Conservation (phyloP, 78 protist species). For the Creolimax fragrantissima region DNA sequence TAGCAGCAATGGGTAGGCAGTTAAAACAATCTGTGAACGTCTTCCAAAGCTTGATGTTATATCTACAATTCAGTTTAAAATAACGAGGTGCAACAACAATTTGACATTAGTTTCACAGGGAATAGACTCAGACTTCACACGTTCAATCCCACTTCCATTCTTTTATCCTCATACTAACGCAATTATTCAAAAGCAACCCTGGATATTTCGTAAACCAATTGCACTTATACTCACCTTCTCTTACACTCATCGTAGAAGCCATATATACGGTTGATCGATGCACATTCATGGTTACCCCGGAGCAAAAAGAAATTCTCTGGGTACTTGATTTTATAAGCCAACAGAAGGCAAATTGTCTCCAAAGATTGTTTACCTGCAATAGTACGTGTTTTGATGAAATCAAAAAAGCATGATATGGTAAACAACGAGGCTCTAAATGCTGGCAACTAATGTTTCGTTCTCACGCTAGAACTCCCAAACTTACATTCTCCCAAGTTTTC, state of each 20-base stretch:
- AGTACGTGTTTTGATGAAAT: not conserved
- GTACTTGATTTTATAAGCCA: conserved; percentile 97
- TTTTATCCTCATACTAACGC: not conserved
- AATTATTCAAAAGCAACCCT: no score
- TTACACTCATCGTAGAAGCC: conserved; percentile 99
- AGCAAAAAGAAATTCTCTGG: conserved; percentile 97
- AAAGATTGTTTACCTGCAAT: conserved; percentile 79
- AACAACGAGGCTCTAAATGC: no score
- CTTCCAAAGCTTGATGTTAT: conserved; percentile 92
- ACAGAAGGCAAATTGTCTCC: conserved; percentile 93
- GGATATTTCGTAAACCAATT: no score
- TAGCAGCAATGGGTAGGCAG: conserved; percentile 94
- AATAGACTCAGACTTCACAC: no score
- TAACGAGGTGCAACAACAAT: no score
- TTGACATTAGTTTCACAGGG: no score
- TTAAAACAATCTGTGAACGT: conserved; percentile 94
- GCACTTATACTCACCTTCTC: conserved; percentile 51
- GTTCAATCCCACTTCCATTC: not conserved
- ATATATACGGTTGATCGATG: conserved; percentile 94
- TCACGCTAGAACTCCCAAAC: no score
- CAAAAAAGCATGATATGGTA: not conserved
- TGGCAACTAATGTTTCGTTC: no score
- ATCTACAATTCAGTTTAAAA: conserved; percentile 35
- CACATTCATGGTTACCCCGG: conserved; percentile 99
- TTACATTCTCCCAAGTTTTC: no score